Evolutionary conservation across 176 grass and related monocot species (phyloP), one percentile per base, ranked within the genome.

Genomic region (Ananas comosus): DNA sequence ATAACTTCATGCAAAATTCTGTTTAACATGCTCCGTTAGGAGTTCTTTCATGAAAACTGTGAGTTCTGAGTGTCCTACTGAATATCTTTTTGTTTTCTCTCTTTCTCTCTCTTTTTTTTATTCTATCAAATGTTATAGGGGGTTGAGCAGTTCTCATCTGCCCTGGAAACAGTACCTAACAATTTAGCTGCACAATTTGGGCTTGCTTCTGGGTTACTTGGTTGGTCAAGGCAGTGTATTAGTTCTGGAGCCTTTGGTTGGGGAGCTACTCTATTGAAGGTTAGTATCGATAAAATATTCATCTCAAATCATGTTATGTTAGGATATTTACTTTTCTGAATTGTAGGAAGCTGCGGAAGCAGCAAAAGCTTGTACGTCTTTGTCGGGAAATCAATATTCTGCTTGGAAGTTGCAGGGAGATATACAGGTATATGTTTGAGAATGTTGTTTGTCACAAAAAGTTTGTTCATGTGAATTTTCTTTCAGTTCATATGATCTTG

Each of bases 371-470:
- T 92, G 89, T 64, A 81, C 84, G 28, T 84, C 51, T 64, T 81
- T 97, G 57, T 80, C 83, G 59, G 81, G 86, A 81, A 83, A 92
- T 75, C 65, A 87, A 73, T 97, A 80, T 73, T 97, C 83, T 74
- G 74, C 85, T 83, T 97, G 89, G 93, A 97, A 97, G 74, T 81
- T 97, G 77, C 80, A 89, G 66, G 93, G 81, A 51, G 89, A 97
- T 78, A 80, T 91, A n/a, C 65, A 77, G 65, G 75, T 77, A 69
- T 59, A 50, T 49, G 8, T 23, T 12, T 4, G 16, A 57, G 24
- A 52, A 24, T n/a, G 13, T 70, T 48, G 23, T 27, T 13, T 1
- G 48, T 64, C 50, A 74, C 13, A 22, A 14, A 10, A 59, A 50
- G 29, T 52, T 29, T 53, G 51, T 13, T 9, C 53, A 1, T 56